Base-by-base conservation (phyloP, 257 asterid genomes). In the Ilex asprella region DNA sequence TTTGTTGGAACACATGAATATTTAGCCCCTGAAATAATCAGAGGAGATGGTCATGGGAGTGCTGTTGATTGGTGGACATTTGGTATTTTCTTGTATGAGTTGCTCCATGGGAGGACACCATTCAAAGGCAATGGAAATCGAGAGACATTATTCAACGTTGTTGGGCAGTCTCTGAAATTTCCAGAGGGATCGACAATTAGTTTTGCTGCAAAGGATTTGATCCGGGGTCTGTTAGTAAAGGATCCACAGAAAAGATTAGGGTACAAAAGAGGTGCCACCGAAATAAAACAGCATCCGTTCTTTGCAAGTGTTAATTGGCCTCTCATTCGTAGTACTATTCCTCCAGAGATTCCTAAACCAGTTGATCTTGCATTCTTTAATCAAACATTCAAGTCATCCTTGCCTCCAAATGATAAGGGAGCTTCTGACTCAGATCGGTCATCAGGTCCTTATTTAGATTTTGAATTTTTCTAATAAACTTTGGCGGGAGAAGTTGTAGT, bases 11-110 rank as follows among this genome's bases (percentile, higher is more conserved):
- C 97, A 6, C 99, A 89, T 30, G 99, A 92, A 72, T 91, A 91
- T 57, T 75, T 87, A 73, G 92, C 96, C 58, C 97, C 97, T 0
- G 97, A 90, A 58, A 90, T 91, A 16, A 77, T 91, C 21, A 79
- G 94, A 77, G 98, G 98, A 65, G 96, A 91, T n/a, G 96, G 98
- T 29, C 98, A 91, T 53, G 96, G 98, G 49, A 91, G 98, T 44
- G 76, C 96, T 2, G 98, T 88, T n/a, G 98, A 91, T 59, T 91
- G 98, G 98, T 88, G 98, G 98, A 91, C 95, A 0, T 83, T 86
- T 14, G 98, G 98, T 3, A 75, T 91, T 15, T 88, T 88, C 83
- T 66, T 91, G 76, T 91, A 81, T n/a, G 98, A 91, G 56, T 64
- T 91, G 80, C 79, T 88, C 13, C 88, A 88, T 6, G 98, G 98